Base-by-base conservation (phyloP, 2,329 filamentous ascomycete genomes). In the Rutstroemia sydowiana region DNA sequence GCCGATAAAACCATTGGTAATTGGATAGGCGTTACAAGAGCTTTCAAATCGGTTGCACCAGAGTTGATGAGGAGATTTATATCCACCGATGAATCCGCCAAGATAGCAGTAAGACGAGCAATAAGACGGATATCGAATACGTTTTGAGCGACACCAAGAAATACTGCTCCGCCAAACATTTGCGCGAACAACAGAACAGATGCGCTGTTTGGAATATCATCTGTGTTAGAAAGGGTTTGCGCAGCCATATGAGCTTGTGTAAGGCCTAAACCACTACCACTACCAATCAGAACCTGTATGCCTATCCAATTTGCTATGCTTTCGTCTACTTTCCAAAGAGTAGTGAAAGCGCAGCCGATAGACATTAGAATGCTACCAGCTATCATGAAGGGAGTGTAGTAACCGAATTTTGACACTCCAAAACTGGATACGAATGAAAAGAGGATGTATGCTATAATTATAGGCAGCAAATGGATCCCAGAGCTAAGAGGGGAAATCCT, bases 121-220 rank as follows among this genome's bases (percentile, higher is more conserved):
- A n/a, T n/a, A 84, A 88, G 0, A 16, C 55, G 45, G 18, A 47
- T 51, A 26, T 31, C 36, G 13, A 51, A 30, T 28, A 54, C 16
- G 28, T 47, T 55, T 16, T 53, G n/a, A 3, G 20, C 16, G 34
- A 55, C 51, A 9, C 40, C 30, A n/a, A 47, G n/a, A 10, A 53
- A 53, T n/a, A 55, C 26, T 4, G 53, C 18, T 1, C 51, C 52
- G 7, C 20, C 21, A 10, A 57, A 26, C 4, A 30, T 23, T 32
- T 42, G 36, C 5, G 37, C 45, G 20, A 57, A 53, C 5, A 51
- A 30, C 28, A 51, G 51, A 8, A 57, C 14, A 16, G 53, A 26
- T 7, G 45, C 16, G 5, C 77, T 78, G 1, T 70, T 75, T 5
- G 76, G 69, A 9, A 80, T 66, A 43, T 81, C 76, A 7, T 73